A percentile compares a stretch with the other conserved stretches of the same genome.
phyloP scores from a whole-genome alignment of 1,139 yeast species.

The Eremothecium cymbalariae region DNA sequence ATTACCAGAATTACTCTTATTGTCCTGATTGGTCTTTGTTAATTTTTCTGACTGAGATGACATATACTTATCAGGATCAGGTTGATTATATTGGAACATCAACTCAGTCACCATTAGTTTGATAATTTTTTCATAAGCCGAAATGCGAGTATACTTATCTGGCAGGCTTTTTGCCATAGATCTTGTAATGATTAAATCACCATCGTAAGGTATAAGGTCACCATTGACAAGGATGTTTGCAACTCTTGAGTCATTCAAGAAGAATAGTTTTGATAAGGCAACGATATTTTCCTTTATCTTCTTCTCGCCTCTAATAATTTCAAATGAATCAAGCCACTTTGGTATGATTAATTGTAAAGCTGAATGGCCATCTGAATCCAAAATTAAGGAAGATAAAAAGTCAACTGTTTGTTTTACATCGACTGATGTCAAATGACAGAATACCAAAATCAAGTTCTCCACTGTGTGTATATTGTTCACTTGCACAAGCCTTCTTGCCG shows the following conservation, averaged over 20 bases:
- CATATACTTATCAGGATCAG: conserved; percentile 33
- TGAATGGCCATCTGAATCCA: conserved; percentile 25
- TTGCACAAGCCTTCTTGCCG: conserved; percentile 53
- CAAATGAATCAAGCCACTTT: conserved; percentile 79
- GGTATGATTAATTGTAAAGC: conserved; percentile 49
- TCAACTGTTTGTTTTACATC: conserved; percentile 56
- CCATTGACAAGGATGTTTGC: conserved; percentile 59
- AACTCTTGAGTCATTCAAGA: conserved; percentile 48
- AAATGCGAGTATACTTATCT: conserved; percentile 51
- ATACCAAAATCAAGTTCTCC: conserved; percentile 68
- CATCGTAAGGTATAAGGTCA: conserved; percentile 54
- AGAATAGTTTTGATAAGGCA: conserved; percentile 61
- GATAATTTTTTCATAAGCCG: conserved; percentile 66
- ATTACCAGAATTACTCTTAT: conserved; percentile 8
- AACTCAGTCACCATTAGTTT: conserved; percentile 65
- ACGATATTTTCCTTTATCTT: conserved; percentile 61
- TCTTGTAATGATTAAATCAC: conserved; percentile 65
- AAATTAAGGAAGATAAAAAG: conserved; percentile 43
- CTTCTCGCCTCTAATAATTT: conserved; percentile 69
- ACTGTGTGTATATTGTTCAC: conserved; percentile 66
- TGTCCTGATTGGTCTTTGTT: conserved; percentile 18
- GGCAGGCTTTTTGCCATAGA: conserved; percentile 72
- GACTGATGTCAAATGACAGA: conserved; percentile 59
- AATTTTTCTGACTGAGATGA: conserved; percentile 12
- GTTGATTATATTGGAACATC: conserved; percentile 47